Base-by-base conservation (phyloP, 164 flowering plant genomes). In the Stephania yunnanensis region DNA sequence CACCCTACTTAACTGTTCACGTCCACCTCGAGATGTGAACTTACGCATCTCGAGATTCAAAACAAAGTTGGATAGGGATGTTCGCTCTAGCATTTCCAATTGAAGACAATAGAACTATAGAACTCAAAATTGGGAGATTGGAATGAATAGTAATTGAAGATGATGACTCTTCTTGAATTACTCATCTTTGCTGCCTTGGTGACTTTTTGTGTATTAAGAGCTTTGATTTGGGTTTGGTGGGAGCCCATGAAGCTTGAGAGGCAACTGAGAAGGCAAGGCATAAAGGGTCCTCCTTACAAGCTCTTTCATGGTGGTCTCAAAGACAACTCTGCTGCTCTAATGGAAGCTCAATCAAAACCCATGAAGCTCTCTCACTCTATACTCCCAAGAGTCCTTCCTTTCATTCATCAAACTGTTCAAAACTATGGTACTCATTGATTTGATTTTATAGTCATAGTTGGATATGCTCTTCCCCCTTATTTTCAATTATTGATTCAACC, bases 181-280 rank as follows among this genome's bases (percentile, higher is more conserved):
- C 30, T 58, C 15, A 45, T 30, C n/a, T 11, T 2, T 44, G 19
- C 19, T 67, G 46, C 52, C 13, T 22, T 77, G 5, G 11, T 81
- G 6, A 8, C 61, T 7, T 30, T 63, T 69, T 75, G 80, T 73
- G 86, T 55, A 30, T 81, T 82, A 84, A 78, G 71, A 48, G 44
- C 76, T 2, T 29, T 85, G 71, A 79, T 82, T 36, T 83, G 81
- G 84, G 75, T 80, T 10, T 87, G 87, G 89, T 48, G 82, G 50
- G 78, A 72, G 67, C 89, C 89, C 2, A 80, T 42, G 81, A 84
- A 61, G 68, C 70, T 78, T 3, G 88, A 84, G 78, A 81, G 69
- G 66, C 17, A 22, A 6, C 65, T 86, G 29, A 86, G 78, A 52
- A 42, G 77, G 46, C 85, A 83, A 66, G 86, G 87, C 17, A 44